phyloP scores from a whole-genome alignment of 768 basidiomycete genomes.

The Kwoniella heveanensis region DNA sequence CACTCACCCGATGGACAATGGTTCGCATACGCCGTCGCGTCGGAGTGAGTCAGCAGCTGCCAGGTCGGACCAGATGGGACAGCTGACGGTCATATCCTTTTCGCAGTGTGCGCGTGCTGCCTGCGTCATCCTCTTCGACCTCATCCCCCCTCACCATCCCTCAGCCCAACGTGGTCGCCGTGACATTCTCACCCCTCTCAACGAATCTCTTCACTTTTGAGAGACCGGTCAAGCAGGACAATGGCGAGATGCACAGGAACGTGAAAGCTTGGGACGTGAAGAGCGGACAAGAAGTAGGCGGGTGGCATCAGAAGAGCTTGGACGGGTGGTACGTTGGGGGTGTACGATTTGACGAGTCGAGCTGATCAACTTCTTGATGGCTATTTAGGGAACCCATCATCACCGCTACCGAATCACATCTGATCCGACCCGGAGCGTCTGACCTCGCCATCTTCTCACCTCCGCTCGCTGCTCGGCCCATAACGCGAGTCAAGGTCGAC shows the following conservation, averaged over 20 bases:
- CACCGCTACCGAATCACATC: conserved; percentile 50
- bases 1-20: conserved; percentile 87
- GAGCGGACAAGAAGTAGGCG: conserved; percentile 80
- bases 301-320: conserved; percentile 85
- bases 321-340: conserved; percentile 69
- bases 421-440: conserved; percentile 41
- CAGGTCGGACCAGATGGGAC: too few relatives aligned
- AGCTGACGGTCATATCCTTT: background rate
- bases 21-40: conserved; percentile 79
- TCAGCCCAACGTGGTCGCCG: conserved; percentile 74
- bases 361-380: background rate
- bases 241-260: conserved; percentile 87
- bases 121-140: conserved; percentile 74
- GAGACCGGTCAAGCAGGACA: conserved; percentile 87
- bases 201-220: conserved; percentile 96
- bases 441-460: conserved; percentile 52
- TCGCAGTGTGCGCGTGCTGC: background rate
- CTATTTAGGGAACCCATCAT: conserved; percentile 54
- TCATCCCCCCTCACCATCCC: conserved; percentile 67
- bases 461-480: conserved; percentile 55
- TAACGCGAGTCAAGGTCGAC: conserved; percentile 39
- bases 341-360: background rate
- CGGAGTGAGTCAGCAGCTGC: conserved; percentile 63
- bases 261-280: conserved; percentile 83
- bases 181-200: conserved; percentile 89